These are phyloP conservation scores for Globisporangium alternatum DNA, from an alignment of 352 stramenopile species.

Conservation along the genomic window DNA sequence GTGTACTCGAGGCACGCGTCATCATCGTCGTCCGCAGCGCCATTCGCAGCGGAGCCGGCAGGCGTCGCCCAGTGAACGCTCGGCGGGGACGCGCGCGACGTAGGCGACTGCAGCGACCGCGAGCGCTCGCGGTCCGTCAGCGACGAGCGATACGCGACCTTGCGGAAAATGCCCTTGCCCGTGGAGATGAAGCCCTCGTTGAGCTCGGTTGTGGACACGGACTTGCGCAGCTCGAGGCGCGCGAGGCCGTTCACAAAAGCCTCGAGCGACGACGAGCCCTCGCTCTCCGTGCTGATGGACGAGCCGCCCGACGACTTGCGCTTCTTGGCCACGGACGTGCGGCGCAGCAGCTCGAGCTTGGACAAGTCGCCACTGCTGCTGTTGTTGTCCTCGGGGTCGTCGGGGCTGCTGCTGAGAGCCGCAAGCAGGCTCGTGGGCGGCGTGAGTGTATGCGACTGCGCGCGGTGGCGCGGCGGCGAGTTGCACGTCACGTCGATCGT, in stretches of 20 bases:
- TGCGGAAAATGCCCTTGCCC: constrained; percentile 85
- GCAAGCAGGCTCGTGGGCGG: constrained; percentile 3
- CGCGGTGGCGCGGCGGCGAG: constrained; percentile 12
- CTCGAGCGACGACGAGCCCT: constrained; percentile 36
- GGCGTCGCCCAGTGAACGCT: constrained; percentile 15
- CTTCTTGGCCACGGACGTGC: constrained; percentile 21
- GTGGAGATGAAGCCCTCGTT: constrained; percentile 85
- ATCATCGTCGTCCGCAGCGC: constrained; percentile 41
- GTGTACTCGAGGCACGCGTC: constrained; percentile 68
- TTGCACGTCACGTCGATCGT: constrained; percentile 16
- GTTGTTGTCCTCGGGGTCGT: constrained; percentile 12
- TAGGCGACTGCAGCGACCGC: constrained; percentile 29
- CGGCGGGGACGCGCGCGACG: constrained; percentile 31
- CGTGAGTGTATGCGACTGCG: constrained; percentile 14
- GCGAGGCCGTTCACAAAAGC: constrained; percentile 39
- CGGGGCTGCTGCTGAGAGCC: background rate
- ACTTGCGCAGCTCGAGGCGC: constrained; percentile 46
- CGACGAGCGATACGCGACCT: constrained; percentile 62
- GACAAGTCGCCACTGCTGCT: constrained; percentile 7
- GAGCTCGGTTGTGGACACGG: constrained; percentile 47
- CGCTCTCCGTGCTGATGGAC: constrained; percentile 40
- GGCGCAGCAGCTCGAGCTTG: constrained; percentile 16
- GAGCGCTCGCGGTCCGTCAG: constrained; percentile 36
- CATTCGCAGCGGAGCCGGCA: constrained; percentile 10
- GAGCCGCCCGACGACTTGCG: constrained; percentile 57